Evolutionary conservation across 2,329 filamentous ascomycete species (phyloP).

Genomic region (Lachnellula hyalina): DNA sequence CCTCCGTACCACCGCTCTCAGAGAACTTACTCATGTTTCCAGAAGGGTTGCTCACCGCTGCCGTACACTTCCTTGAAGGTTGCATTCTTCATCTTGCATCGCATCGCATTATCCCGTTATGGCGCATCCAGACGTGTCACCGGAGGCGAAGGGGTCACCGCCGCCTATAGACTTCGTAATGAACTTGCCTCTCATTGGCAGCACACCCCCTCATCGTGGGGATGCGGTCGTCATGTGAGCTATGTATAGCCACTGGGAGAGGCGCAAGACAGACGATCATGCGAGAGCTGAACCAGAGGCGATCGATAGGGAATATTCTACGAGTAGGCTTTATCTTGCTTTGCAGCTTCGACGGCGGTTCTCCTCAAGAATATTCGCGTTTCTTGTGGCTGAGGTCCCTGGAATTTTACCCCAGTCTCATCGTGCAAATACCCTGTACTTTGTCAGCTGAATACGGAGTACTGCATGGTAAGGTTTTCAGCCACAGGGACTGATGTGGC

Average conservation of each 20-base stretch:
- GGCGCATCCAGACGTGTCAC: slow-evolving; percentile 2
- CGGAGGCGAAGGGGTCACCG: background rate
- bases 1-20: background rate
- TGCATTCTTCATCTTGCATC: slow-evolving; percentile 9
- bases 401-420: background rate
- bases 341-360: background rate
- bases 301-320: background rate
- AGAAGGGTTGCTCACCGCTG: slow-evolving; percentile 8
- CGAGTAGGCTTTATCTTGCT: no score
- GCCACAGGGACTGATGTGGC: background rate
- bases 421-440: background rate
- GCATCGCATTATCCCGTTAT: slow-evolving; percentile 10
- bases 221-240: slow-evolving; percentile 9
- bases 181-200: slow-evolving; percentile 2
- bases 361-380: background rate
- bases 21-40: slow-evolving; percentile 2
- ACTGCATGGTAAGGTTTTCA: slow-evolving; percentile 1
- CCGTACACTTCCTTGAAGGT: background rate
- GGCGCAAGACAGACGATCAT: background rate
- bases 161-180: background rate
- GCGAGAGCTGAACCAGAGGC: background rate
- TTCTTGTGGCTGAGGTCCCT: slow-evolving; percentile 3
- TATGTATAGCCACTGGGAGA: slow-evolving; percentile 6
- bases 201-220: background rate
- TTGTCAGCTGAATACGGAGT: slow-evolving; percentile 8